Base-by-base conservation (phyloP, 495 filamentous ascomycete species). In the Neurospora sp. region DNA sequence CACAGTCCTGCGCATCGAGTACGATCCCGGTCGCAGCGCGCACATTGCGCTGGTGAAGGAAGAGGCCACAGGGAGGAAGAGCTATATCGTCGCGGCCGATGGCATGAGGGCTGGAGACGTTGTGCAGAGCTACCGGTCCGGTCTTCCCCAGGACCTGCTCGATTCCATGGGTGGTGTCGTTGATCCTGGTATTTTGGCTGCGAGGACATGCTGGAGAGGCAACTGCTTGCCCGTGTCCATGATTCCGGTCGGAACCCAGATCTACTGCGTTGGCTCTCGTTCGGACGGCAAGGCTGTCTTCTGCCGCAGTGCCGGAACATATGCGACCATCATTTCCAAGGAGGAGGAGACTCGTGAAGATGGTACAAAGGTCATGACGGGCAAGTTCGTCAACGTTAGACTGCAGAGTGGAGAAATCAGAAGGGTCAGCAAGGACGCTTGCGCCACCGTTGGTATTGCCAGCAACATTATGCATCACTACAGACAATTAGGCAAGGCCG, bases 161-260 rank as follows among this genome's bases (percentile, higher is more conserved):
- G 88, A 90, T 20, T 93, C 90, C 78, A 96, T 98, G 93, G 96
- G 96, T 44, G 94, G 96, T 39, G 84, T 89, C 39, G 86, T 96
- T 35, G 96, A 98, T 85, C 94, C 94, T 23, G 96, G 96, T 89
- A 92, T 99, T 79, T 81, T 99, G 69, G 96, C 96, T 6, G 92
- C 96, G 10, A 94, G 92, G 84, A 99, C 96, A 39, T 93, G 93
- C 5, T 94, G 93, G 88, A 89, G 94, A 83, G 96, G 96, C 27
- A 99, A 99, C 78, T 99, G 96, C 83, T 78, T 99, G 72, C 96
- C 96, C 23, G 80, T 98, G 78, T 92, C 96, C 79, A 94, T 98
- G 91, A 91, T 98, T 66, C 96, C 96, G 0, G 85, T 98, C 48
- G 94, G 95, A 12, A 96, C 92, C 37, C 85, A 91, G n/a, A 89